phyloP scores from a whole-genome alignment of 2,329 filamentous ascomycete species.

The Grosmannia huntii region DNA sequence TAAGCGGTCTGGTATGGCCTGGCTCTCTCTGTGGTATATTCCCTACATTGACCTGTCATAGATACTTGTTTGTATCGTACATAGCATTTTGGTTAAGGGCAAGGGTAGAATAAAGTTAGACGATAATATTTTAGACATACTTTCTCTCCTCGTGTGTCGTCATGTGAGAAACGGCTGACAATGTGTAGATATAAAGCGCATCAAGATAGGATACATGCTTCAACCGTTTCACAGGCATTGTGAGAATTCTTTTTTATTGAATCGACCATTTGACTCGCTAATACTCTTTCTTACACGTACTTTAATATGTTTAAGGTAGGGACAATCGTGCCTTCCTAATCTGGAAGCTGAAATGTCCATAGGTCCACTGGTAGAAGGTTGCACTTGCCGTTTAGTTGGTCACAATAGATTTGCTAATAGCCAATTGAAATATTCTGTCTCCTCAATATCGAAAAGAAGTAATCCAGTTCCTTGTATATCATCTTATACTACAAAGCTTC shows the following conservation, averaged over 20 bases:
- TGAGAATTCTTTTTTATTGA: too few relatives aligned
- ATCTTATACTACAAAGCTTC: not conserved
- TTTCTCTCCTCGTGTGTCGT: too few relatives aligned
- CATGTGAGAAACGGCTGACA: too few relatives aligned
- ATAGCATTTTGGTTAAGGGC: too few relatives aligned
- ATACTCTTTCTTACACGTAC: too few relatives aligned
- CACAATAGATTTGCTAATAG: too few relatives aligned
- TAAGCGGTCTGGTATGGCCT: not conserved
- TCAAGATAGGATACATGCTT: too few relatives aligned
- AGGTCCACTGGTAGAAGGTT: not conserved
- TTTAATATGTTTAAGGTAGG: too few relatives aligned
- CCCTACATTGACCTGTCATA: not conserved
- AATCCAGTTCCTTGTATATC: not conserved
- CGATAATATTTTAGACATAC: not conserved
- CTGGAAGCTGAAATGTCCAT: not conserved
- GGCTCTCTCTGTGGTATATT: not conserved
- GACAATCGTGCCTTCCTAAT: not conserved
- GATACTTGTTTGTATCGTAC: not conserved
- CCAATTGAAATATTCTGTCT: not conserved
- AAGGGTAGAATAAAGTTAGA: not conserved
- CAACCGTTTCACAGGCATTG: too few relatives aligned
- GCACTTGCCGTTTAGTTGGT: not conserved
- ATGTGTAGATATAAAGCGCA: too few relatives aligned
- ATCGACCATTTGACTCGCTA: not conserved
- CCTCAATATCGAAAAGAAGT: not conserved